phyloP scores from a whole-genome alignment of 441 rosid species.

The Pelargonium australe region DNA sequence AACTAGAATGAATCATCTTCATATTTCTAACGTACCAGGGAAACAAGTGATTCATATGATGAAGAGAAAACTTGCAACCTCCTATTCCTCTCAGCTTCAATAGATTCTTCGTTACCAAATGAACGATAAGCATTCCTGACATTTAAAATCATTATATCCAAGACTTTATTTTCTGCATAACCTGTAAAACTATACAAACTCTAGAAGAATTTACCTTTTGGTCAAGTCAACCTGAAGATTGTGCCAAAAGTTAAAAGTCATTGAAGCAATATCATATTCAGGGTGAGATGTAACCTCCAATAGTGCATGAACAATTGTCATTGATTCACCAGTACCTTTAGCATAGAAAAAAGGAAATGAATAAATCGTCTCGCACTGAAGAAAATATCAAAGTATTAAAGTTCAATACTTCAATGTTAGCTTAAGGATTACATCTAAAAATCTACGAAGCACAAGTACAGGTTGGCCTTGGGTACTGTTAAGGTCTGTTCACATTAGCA shows the following conservation, averaged over 20 bases:
- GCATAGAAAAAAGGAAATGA: conserved; percentile 12
- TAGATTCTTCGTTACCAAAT: conserved; percentile 58
- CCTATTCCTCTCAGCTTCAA: conserved; percentile 81
- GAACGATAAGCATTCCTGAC: conserved; percentile 71
- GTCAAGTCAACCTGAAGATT: conserved; percentile 88
- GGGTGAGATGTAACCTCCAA: conserved; percentile 92
- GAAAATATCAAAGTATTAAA: neutral
- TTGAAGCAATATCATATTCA: conserved; percentile 95
- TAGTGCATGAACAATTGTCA: conserved; percentile 78
- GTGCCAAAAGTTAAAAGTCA: conserved; percentile 99
- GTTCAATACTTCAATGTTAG: neutral
- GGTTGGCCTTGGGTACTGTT: too few species aligned
- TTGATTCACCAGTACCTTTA: conserved; percentile 85
- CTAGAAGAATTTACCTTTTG: conserved; percentile 50
- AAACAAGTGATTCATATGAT: conserved; percentile 79
- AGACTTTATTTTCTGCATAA: conserved; percentile 19
- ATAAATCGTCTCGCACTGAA: neutral
- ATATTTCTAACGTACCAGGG: conserved; percentile 60
- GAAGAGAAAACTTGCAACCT: conserved; percentile 68
- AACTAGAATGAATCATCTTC: conserved; percentile 13
- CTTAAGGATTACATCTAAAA: too few species aligned
- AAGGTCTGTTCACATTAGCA: too few species aligned
- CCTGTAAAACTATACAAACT: conserved; percentile 17
- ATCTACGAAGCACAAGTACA: too few species aligned
- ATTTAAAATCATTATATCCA: conserved; percentile 26